Base-by-base conservation (phyloP, 352 stramenopile genomes). In the Blastocystis sp. region DNA sequence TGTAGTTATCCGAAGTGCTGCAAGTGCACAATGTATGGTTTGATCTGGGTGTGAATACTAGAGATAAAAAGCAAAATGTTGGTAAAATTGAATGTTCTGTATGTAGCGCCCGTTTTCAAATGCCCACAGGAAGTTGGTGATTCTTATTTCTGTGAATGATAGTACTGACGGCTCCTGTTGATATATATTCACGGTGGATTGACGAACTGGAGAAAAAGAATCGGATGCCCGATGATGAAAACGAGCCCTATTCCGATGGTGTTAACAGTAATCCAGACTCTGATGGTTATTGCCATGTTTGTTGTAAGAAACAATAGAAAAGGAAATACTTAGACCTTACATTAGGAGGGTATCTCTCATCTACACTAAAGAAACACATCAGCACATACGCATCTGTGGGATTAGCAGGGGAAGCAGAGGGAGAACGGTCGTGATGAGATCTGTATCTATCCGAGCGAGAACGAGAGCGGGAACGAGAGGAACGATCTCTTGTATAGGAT, bases 1-100 rank as follows among this genome's bases (percentile, higher is more conserved):
- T 88, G 77, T 23, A 88, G 66, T 77, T 79, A 88, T 79, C 77
- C 66, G 56, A 88, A 88, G 23, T 88, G 77, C 59, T 88, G 77
- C 41, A 88, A 88, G 62, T 88, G 77, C 64, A 88, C 45, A 9
- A 77, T 88, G 73, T 84, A 54, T 15, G 26, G 53, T 0, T 5
- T 45, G n/a, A 26, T 15, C 15, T 20, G 9, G 18, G 37, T 68
- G 2, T 6, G 2, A 64, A 26, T 23, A n/a, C n/a, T n/a, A 84
- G 73, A 84, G 73, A 84, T 45, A 84, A 84, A 69, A 68, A 53
- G 73, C 26, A 43, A 9, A 68, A 84, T 29, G 47, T 41, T 18
- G 73, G 73, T 23, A 84, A 41, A 66, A 84, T 84, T 26, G 73
- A 84, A 45, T 84, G 73, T 68, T 84, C 73, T 23, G 43, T 84